These are phyloP conservation scores for Blastobotrys persicus DNA, from an alignment of 1,139 yeast species.

Conservation along the genomic window DNA sequence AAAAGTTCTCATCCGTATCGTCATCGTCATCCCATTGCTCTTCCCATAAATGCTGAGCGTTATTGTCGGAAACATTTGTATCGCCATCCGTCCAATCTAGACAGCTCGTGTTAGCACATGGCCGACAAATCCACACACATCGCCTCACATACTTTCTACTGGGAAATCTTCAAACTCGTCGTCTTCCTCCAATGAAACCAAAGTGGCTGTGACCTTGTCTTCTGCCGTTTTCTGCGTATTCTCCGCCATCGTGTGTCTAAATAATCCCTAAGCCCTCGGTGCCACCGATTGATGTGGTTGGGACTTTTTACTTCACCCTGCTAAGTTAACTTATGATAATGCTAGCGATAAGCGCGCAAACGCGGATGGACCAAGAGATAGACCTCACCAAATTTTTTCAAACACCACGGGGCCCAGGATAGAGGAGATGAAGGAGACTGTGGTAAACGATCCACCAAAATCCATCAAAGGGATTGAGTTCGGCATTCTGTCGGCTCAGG, in stretches of 20 bases:
- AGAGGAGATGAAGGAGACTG: slow-evolving; percentile 61
- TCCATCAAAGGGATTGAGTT: slow-evolving; percentile 88
- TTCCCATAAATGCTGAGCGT: slow-evolving; percentile 68
- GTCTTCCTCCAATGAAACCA: slow-evolving; percentile 76
- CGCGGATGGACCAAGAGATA: too few species aligned
- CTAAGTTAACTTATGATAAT: neutral
- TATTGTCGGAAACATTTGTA: slow-evolving; percentile 41
- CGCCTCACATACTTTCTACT: slow-evolving; percentile 57
- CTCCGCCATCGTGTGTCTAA: slow-evolving; percentile 8
- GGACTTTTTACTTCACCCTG: too few species aligned
- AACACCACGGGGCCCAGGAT: neutral
- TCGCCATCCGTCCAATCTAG: slow-evolving; percentile 53
- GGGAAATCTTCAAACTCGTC: slow-evolving; percentile 97
- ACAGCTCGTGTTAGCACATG: neutral
- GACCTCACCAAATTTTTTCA: neutral
- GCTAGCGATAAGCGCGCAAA: neutral
- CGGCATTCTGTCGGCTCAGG: slow-evolving; percentile 86
- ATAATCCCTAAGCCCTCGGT: slow-evolving; percentile 5
- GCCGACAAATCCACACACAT: neutral
- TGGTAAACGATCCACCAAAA: slow-evolving; percentile 84
- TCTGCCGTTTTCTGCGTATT: slow-evolving; percentile 19
- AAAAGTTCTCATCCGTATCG: slow-evolving; percentile 82
- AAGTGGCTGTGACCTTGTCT: slow-evolving; percentile 27
- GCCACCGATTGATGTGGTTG: neutral
- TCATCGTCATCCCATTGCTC: slow-evolving; percentile 94